A percentile compares a stretch with the other conserved stretches of the same genome.
These are phyloP conservation scores for Fusarium decemcellulare DNA, from an alignment of 2,329 filamentous ascomycete species.

Conservation along the genomic window DNA sequence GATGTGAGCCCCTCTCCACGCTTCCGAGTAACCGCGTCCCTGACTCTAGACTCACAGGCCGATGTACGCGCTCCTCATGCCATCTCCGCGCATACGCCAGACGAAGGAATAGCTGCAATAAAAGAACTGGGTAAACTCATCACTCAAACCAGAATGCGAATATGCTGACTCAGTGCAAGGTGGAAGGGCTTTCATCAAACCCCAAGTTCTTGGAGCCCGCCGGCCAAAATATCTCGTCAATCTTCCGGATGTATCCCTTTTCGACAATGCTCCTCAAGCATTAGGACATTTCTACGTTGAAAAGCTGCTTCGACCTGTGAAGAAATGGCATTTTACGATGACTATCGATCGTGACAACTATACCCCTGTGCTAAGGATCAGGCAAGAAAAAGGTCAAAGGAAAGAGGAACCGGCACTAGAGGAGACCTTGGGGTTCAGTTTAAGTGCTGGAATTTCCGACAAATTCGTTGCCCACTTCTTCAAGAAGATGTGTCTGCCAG, in stretches of 20 bases:
- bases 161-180: slow-evolving; percentile 27
- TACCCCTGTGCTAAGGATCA: slow-evolving; percentile 54
- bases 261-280: neutral
- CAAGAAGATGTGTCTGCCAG: slow-evolving; percentile 1
- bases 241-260: neutral
- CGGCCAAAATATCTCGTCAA: neutral
- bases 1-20: neutral
- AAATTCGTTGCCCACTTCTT: slow-evolving; percentile 37
- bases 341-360: slow-evolving; percentile 59
- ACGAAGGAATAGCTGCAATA: slow-evolving; percentile 40
- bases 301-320: slow-evolving; percentile 41
- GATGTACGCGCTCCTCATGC: slow-evolving; percentile 45
- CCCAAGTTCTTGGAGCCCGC: slow-evolving; percentile 31
- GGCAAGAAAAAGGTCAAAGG: slow-evolving; percentile 20
- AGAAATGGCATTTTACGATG: slow-evolving; percentile 59
- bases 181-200: slow-evolving; percentile 43
- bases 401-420: slow-evolving; percentile 38
- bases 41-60: slow-evolving; percentile 32
- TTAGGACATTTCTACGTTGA: slow-evolving; percentile 55
- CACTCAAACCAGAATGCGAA: accelerated
- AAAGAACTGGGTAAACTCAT: slow-evolving; percentile 41
- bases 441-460: slow-evolving; percentile 47
- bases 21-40: accelerated
- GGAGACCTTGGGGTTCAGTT: slow-evolving; percentile 38
- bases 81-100: slow-evolving; percentile 31